Base-by-base conservation (phyloP, 2,329 filamentous ascomycete genomes). In the Neocatenulostroma microsporum region DNA sequence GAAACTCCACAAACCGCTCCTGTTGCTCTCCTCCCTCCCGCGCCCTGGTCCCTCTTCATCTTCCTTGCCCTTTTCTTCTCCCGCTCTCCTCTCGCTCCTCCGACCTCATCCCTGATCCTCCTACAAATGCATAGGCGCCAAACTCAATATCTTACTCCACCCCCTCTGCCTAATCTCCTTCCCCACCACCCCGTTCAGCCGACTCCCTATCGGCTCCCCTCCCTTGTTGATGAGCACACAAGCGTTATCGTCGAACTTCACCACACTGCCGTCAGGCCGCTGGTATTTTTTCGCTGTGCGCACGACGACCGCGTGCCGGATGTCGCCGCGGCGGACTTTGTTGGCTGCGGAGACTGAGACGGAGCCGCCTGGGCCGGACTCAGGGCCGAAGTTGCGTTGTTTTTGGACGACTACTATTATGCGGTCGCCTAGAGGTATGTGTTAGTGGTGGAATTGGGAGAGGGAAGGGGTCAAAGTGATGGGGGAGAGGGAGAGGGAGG, bases 351-450 rank as follows among this genome's bases (percentile, higher is more conserved):
- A 76, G 48, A 82, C 73, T 47, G 79, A 82, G 37, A 84, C 78
- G 62, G 79, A 78, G 54, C 78, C 78, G 50, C 78, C 81, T 37
- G 81, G 77, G 42, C 78, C 77, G n/a, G 80, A 78, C 51, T 85
- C 84, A 30, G 78, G 70, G 36, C 77, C 78, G 56, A 84, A 81
- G 54, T 74, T 77, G 51, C 88, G 82, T 65, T 96, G 88, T 62
- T 96, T 94, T 67, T 98, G 89, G 30, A 98, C 89, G 46, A 98
- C 91, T 46, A 94, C 85, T 49, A 98, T 87, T 53, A 98, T 94
- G 49, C 89, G 82, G 66, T 98, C 93, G 64, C 91, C 88, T 94
- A 55, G n/a, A 20, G 21, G n/a, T 24, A 18, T 18, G 33, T 13
- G 30, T 10, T 17, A 34, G 19, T 17, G 36, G 20, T 18, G 28